phyloP scores from a whole-genome alignment of 2,329 filamentous ascomycete genomes.

The Colletotrichum musicola region DNA sequence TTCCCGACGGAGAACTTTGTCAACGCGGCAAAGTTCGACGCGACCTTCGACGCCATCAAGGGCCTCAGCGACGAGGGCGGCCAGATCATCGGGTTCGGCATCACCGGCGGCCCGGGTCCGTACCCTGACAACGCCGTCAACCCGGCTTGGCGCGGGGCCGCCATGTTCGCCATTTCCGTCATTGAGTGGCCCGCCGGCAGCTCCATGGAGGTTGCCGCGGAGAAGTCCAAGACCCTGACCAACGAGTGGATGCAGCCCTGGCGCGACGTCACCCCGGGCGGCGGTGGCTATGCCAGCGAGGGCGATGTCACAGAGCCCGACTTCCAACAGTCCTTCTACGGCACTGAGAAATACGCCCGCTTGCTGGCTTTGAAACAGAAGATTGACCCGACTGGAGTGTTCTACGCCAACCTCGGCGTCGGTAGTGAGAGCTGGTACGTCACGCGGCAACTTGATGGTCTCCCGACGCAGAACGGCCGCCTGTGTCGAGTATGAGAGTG shows the following conservation, averaged over 20 bases:
- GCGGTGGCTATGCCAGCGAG: slow-evolving; percentile 48
- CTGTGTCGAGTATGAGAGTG: slow-evolving; percentile 29
- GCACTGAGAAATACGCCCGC: slow-evolving; percentile 45
- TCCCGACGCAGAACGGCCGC: slow-evolving; percentile 36
- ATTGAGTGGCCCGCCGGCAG: slow-evolving; percentile 23
- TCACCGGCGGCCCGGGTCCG: slow-evolving; percentile 47
- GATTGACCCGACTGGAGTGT: slow-evolving; percentile 46
- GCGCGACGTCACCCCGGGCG: slow-evolving; percentile 44
- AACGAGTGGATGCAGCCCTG: slow-evolving; percentile 48
- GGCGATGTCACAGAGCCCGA: slow-evolving; percentile 48
- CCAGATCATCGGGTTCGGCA: slow-evolving; percentile 55
- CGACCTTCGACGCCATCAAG: slow-evolving; percentile 52
- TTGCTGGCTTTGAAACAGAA: slow-evolving; percentile 47
- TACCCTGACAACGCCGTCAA: slow-evolving; percentile 52
- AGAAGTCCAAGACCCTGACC: slow-evolving; percentile 45
- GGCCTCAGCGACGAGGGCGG: slow-evolving; percentile 55
- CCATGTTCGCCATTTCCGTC: slow-evolving; percentile 49
- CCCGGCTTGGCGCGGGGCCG: slow-evolving; percentile 59
- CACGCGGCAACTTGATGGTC: slow-evolving; percentile 22
- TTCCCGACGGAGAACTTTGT: slow-evolving; percentile 24
- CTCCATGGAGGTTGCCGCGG: slow-evolving; percentile 20
- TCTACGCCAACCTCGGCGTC: slow-evolving; percentile 46
- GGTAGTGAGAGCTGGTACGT: slow-evolving; percentile 45
- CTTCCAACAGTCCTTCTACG: slow-evolving; percentile 48
- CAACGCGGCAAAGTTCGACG: slow-evolving; percentile 44